phyloP scores from a whole-genome alignment of 1,284 basidiomycete species.

The Leccinum angustisporum region DNA sequence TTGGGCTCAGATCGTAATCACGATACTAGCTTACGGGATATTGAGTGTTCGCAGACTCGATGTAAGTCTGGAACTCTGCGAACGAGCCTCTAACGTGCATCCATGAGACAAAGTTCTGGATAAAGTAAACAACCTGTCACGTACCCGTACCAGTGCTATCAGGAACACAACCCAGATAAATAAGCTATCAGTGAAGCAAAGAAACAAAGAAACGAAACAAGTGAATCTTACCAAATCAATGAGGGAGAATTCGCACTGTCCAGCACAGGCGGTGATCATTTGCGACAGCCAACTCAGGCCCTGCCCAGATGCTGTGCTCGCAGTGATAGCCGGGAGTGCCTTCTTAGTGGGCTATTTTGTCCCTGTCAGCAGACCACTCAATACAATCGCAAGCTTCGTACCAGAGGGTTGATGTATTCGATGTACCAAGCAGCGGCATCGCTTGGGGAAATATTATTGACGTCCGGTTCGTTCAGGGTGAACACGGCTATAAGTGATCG shows the following conservation, averaged over 20 bases:
- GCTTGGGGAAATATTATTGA: constrained; percentile 26
- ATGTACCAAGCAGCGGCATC: constrained; percentile 39
- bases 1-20: background rate
- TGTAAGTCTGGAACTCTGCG: constrained; percentile 27
- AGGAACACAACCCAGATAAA: background rate
- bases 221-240: constrained; percentile 28
- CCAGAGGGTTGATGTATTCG: constrained; percentile 37
- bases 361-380: background rate
- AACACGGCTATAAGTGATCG: constrained; percentile 32
- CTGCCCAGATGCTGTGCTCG: constrained; percentile 28
- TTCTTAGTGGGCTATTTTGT: constrained; percentile 30
- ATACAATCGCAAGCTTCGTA: constrained; percentile 8
- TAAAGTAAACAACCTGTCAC: background rate
- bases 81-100: constrained; percentile 22
- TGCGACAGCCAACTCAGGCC: constrained; percentile 35
- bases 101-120: constrained; percentile 1
- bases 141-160: constrained; percentile 38
- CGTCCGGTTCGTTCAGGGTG: constrained; percentile 39
- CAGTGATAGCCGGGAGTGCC: constrained; percentile 37
- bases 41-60: constrained; percentile 28
- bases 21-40: constrained; percentile 29
- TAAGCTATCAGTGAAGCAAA: background rate
- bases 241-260: constrained; percentile 33
- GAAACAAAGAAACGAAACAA: background rate
- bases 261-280: constrained; percentile 35